Evolutionary conservation across 225 moss, liverwort and hornwort genomes (phyloP).

Genomic region (Climacium dendroides): DNA sequence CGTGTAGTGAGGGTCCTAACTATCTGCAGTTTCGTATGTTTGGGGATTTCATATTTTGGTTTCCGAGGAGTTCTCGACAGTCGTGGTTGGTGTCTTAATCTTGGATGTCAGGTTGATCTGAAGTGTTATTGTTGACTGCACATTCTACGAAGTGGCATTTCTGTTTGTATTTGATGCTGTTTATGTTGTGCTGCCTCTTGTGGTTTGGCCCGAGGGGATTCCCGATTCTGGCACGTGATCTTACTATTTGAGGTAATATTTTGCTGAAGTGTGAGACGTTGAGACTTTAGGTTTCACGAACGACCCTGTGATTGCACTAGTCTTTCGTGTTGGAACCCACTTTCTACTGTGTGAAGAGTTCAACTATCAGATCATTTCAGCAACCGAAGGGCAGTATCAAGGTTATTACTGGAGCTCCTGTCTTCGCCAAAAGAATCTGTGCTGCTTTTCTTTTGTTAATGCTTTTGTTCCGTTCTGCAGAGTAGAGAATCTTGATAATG

Average conservation of each 20-base stretch:
- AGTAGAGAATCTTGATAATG: not conserved
- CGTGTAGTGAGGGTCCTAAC: not conserved
- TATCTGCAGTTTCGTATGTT: not conserved
- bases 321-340: not conserved
- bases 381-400: not conserved
- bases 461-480: not conserved
- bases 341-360: not conserved
- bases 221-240: not conserved
- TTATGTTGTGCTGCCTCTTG: not conserved
- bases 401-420: not conserved
- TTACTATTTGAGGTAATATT: not conserved
- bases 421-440: not conserved
- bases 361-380: not conserved
- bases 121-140: not conserved
- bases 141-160: not conserved
- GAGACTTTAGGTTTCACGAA: not conserved
- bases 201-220: not conserved
- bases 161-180: not conserved
- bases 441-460: not conserved
- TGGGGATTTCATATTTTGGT: not conserved
- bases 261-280: not conserved
- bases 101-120: not conserved
- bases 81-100: not conserved
- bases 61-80: not conserved
- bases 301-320: not conserved